Conservation (phyloP, 2,329 filamentous ascomycete species). For the Phialophora expanda region DNA sequence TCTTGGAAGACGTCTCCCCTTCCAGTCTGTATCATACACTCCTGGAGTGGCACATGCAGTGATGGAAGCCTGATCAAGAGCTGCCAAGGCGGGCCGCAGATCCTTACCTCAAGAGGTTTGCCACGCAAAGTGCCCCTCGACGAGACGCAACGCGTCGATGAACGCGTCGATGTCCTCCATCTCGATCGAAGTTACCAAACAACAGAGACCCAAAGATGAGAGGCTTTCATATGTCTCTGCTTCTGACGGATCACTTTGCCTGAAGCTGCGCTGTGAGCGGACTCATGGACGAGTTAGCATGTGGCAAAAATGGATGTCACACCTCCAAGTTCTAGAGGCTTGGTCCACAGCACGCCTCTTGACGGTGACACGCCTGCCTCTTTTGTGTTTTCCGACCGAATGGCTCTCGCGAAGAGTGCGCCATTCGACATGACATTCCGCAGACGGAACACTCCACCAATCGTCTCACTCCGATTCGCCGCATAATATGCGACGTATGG, state of each 20-base stretch:
- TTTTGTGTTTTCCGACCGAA: not conserved
- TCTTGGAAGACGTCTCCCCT: not conserved
- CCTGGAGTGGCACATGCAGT: not conserved
- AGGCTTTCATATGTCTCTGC: not conserved
- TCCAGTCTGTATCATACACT: not conserved
- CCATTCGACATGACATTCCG: not conserved
- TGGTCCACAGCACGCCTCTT: not conserved
- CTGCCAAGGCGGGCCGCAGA: not conserved
- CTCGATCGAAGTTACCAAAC: not conserved
- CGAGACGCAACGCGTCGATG: not conserved
- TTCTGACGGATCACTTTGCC: not conserved
- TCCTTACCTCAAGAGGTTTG: not conserved
- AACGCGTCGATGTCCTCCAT: not conserved
- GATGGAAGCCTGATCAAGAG: not conserved
- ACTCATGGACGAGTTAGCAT: not conserved
- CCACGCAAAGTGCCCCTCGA: not conserved
- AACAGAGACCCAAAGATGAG: no score
- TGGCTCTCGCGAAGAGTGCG: not conserved
- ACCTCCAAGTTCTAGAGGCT: not conserved
- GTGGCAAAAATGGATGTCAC: not conserved
- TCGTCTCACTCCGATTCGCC: not conserved
- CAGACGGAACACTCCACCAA: not conserved
- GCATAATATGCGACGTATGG: not conserved
- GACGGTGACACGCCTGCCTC: not conserved
- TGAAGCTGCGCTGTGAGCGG: not conserved